Evolutionary conservation across 495 filamentous ascomycete species (phyloP).

Genomic region (Podospora bellae-mahoneyi): DNA sequence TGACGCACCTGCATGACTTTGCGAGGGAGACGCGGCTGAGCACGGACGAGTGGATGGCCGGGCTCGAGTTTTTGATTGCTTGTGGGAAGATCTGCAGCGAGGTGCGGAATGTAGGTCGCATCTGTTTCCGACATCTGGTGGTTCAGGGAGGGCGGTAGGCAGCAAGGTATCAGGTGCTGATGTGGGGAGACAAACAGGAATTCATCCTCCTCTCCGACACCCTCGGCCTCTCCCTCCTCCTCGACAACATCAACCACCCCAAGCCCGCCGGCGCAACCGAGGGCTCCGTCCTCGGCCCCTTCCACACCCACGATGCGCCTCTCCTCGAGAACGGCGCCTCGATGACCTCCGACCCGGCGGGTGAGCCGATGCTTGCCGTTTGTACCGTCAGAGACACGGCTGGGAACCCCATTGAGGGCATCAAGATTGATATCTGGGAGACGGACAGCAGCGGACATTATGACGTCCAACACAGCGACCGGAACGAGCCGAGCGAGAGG

Average conservation of each 20-base stretch:
- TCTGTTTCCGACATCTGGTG: not conserved
- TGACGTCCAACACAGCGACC: slow-evolving; percentile 78
- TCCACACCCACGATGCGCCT: slow-evolving; percentile 87
- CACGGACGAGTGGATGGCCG: slow-evolving; percentile 75
- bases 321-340: slow-evolving; percentile 56
- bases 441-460: slow-evolving; percentile 84
- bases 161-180: no score
- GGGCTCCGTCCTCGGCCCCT: slow-evolving; percentile 86
- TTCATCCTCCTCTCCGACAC: slow-evolving; percentile 93
- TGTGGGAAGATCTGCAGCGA: slow-evolving; percentile 71
- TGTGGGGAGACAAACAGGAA: slow-evolving; percentile 51
- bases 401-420: slow-evolving; percentile 64
- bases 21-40: slow-evolving; percentile 76
- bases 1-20: slow-evolving; percentile 80
- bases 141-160: no score
- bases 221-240: slow-evolving; percentile 82
- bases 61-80: slow-evolving; percentile 64
- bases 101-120: slow-evolving; percentile 48
- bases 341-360: slow-evolving; percentile 70
- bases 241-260: slow-evolving; percentile 90
- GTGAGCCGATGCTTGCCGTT: slow-evolving; percentile 69
- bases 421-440: slow-evolving; percentile 91
- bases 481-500: slow-evolving; percentile 71
- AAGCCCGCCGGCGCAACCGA: slow-evolving; percentile 74
- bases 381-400: slow-evolving; percentile 69